Percentiles rank a stretch among this genome's conserved stretches.
phyloP scores from a whole-genome alignment of 192 early-diverging fungal species.

The Backusella mclennaniae region DNA sequence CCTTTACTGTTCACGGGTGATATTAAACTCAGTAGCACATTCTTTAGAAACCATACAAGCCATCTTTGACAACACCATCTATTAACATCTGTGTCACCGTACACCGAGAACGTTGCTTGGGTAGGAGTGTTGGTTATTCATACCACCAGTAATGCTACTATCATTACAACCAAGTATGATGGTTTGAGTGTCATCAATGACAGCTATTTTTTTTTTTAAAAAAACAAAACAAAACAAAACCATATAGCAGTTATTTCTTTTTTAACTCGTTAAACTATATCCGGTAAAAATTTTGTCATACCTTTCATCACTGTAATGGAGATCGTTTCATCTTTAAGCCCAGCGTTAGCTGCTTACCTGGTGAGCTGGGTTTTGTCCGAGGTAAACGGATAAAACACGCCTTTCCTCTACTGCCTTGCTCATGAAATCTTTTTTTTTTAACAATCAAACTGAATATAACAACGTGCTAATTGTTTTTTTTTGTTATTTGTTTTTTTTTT shows the following conservation, averaged over 20 bases:
- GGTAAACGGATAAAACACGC: slow-evolving; percentile 70
- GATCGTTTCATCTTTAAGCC: slow-evolving; percentile 58
- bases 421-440: no score
- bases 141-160: slow-evolving; percentile 70
- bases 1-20: slow-evolving; percentile 81
- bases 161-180: slow-evolving; percentile 72
- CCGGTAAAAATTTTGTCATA: background rate
- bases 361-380: slow-evolving; percentile 84
- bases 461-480: background rate
- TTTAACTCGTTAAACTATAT: background rate
- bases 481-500: background rate
- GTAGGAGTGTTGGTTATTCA: slow-evolving; percentile 79
- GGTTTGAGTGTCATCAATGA: slow-evolving; percentile 68
- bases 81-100: slow-evolving; percentile 64
- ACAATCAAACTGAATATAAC: background rate
- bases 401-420: slow-evolving; percentile 51
- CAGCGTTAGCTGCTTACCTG: slow-evolving; percentile 74
- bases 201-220: slow-evolving; percentile 36
- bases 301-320: slow-evolving; percentile 77
- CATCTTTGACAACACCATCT: slow-evolving; percentile 74
- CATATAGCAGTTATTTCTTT: background rate
- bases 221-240: background rate
- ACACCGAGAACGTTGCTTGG: slow-evolving; percentile 71
- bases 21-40: slow-evolving; percentile 73
- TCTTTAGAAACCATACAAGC: slow-evolving; percentile 77